phyloP scores from a whole-genome alignment of 2,329 filamentous ascomycete genomes.

The Leptosphaerulina australis region DNA sequence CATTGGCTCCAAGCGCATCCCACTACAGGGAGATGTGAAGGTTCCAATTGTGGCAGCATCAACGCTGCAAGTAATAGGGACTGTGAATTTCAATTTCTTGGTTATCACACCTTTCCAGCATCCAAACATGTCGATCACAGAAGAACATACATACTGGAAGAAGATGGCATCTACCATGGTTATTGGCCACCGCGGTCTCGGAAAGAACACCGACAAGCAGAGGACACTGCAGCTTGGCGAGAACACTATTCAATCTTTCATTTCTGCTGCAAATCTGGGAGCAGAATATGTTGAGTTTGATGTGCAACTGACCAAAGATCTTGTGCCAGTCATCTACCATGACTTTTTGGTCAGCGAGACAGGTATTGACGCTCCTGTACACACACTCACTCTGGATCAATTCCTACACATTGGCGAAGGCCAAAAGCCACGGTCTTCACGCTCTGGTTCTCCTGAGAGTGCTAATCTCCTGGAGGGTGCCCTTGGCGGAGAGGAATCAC shows the following conservation, averaged over 20 bases:
- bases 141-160: constrained; percentile 95
- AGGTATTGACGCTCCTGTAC: constrained; percentile 93
- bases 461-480: constrained; percentile 16
- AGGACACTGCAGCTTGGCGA: constrained; percentile 92
- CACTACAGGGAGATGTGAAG: constrained; percentile 87
- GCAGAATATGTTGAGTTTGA: constrained; percentile 78
- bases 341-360: constrained; percentile 98
- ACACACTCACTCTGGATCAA: constrained; percentile 92
- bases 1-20: constrained; percentile 85
- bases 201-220: constrained; percentile 85
- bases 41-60: constrained; percentile 87
- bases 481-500: constrained; percentile 24
- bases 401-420: constrained; percentile 84
- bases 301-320: constrained; percentile 97
- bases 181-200: constrained; percentile 73
- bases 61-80: constrained; percentile 86
- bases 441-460: constrained; percentile 54
- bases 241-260: constrained; percentile 94
- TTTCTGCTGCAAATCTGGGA: constrained; percentile 91
- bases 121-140: constrained; percentile 89
- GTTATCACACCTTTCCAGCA: constrained; percentile 94
- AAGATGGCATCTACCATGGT: constrained; percentile 87
- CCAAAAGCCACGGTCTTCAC: constrained; percentile 54
- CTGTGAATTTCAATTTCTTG: constrained; percentile 95
- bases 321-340: constrained; percentile 97